These are phyloP conservation scores for Phaeotremella fagi DNA, from an alignment of 768 basidiomycete species.

Conservation along the genomic window DNA sequence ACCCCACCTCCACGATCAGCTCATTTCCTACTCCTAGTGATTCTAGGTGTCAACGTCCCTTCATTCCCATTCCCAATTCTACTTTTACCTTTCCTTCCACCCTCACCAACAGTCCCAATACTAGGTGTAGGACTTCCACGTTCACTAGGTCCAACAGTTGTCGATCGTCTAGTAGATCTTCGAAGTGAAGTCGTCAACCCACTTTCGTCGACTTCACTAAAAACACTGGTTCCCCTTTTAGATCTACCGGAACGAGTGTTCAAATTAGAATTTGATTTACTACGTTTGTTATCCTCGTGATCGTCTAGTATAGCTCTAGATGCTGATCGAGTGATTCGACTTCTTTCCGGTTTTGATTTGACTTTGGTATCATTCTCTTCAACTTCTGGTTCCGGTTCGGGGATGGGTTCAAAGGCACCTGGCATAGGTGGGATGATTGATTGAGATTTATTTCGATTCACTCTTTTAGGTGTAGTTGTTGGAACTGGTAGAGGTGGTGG, in stretches of 20 bases:
- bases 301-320: conserved; percentile 24
- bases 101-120: conserved; percentile 1
- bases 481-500: conserved; percentile 1
- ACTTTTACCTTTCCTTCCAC: neutral
- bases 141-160: conserved; percentile 7
- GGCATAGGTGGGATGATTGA: conserved; percentile 8
- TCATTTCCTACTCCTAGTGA: neutral
- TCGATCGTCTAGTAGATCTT: conserved; percentile 13
- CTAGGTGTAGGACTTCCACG: conserved; percentile 30
- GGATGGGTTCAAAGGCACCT: conserved; percentile 9
- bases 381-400: no score
- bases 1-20: neutral
- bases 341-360: no score
- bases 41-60: neutral
- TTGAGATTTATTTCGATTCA: neutral
- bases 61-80: conserved; percentile 1
- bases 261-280: conserved; percentile 2
- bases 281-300: conserved; percentile 8
- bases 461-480: neutral
- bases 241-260: no score
- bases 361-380: no score
- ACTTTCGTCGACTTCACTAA: conserved; percentile 9
- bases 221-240: conserved; percentile 12
- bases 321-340: conserved; percentile 26
- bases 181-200: neutral